Conservation (phyloP, 208 protist species). For the Leishmania braziliensis region DNA sequence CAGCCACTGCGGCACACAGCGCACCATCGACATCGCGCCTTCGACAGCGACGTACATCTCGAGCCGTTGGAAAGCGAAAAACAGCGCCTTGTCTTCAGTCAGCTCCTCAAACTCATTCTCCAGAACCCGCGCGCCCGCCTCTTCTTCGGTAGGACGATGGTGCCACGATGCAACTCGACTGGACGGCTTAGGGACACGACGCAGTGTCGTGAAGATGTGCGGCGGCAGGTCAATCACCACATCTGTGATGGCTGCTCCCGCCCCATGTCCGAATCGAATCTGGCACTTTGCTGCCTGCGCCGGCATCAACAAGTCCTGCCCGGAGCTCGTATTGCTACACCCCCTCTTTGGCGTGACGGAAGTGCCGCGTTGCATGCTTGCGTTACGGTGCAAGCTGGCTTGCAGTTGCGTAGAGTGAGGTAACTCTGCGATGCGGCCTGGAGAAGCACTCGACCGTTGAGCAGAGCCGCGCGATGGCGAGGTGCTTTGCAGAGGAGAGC, state of each 20-base stretch:
- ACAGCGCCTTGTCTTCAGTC: slow-evolving; percentile 79
- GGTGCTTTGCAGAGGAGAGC: slow-evolving; percentile 15
- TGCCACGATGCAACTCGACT: slow-evolving; percentile 60
- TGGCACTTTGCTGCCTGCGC: slow-evolving; percentile 48
- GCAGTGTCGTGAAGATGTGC: slow-evolving; percentile 64
- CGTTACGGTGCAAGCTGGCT: not conserved
- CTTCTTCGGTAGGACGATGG: slow-evolving; percentile 64
- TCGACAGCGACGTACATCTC: slow-evolving; percentile 86
- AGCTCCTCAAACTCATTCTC: slow-evolving; percentile 83
- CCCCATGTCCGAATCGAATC: slow-evolving; percentile 45
- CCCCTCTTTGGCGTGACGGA: slow-evolving; percentile 5
- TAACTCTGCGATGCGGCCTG: slow-evolving; percentile 5
- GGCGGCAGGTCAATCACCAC: slow-evolving; percentile 72
- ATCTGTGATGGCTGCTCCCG: slow-evolving; percentile 62
- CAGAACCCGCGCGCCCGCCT: slow-evolving; percentile 59
- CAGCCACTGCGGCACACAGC: slow-evolving; percentile 59
- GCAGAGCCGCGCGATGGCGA: slow-evolving; percentile 30
- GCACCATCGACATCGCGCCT: slow-evolving; percentile 58
- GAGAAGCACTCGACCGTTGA: slow-evolving; percentile 25
- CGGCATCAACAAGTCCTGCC: slow-evolving; percentile 31
- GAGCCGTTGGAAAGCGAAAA: slow-evolving; percentile 67
- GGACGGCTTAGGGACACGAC: slow-evolving; percentile 56
- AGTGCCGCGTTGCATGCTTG: slow-evolving; percentile 13
- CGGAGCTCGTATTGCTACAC: not conserved
- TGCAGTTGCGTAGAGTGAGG: slow-evolving; percentile 1